These are phyloP conservation scores for Knufia fluminis DNA, from an alignment of 2,329 filamentous ascomycete genomes.

Conservation along the genomic window DNA sequence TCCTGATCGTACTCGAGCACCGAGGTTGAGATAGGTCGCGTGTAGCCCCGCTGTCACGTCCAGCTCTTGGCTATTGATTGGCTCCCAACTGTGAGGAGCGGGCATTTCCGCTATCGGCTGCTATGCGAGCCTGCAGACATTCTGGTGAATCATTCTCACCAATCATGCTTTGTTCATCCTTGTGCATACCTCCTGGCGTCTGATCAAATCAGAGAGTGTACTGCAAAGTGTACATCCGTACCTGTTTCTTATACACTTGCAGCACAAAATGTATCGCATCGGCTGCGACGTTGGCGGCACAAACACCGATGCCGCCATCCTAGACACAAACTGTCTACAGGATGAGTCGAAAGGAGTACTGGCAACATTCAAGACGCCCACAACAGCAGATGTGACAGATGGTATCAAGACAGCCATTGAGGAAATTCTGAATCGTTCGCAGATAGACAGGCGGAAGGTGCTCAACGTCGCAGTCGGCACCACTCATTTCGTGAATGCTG, in stretches of 20 bases:
- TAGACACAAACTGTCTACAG: constrained; percentile 33
- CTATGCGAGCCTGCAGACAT: neutral
- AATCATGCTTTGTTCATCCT: too few relatives aligned
- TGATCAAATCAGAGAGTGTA: neutral
- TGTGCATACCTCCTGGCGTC: neutral
- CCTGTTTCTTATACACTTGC: neutral
- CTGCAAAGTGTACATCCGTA: neutral
- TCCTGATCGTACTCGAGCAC: too few relatives aligned
- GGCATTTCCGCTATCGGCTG: neutral
- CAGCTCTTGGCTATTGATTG: too few relatives aligned
- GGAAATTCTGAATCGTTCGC: constrained; percentile 33
- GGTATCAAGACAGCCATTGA: constrained; percentile 42
- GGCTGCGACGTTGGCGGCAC: constrained; percentile 34
- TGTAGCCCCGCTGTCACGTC: too few relatives aligned
- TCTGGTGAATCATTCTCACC: neutral
- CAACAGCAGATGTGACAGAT: constrained; percentile 42
- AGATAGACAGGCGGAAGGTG: constrained; percentile 32
- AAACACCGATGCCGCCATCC: constrained; percentile 38
- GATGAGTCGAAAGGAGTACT: constrained; percentile 34
- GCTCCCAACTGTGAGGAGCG: too few relatives aligned
- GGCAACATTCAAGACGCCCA: constrained; percentile 42
- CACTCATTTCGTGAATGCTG: constrained; percentile 43
- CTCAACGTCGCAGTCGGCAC: constrained; percentile 44
- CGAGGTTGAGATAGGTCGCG: too few relatives aligned
- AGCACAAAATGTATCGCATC: constrained; percentile 32